Conservation (phyloP, 2,329 filamentous ascomycete genomes). For the Emergomyces orientalis region DNA sequence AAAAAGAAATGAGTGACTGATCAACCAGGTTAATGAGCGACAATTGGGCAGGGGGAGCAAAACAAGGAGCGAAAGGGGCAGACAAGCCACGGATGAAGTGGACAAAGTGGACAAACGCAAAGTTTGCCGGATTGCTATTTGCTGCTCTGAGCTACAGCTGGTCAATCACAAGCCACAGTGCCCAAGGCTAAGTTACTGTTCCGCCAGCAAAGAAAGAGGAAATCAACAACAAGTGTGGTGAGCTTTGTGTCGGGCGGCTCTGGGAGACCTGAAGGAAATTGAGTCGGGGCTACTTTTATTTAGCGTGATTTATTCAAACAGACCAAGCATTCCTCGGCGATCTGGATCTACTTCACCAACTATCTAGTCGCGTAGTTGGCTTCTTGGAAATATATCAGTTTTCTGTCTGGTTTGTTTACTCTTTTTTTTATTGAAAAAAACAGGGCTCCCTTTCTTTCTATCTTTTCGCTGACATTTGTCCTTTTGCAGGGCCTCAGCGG, state of each 20-base stretch:
- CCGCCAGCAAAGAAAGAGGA: background rate
- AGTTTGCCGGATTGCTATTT: background rate
- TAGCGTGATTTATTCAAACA: too few species aligned
- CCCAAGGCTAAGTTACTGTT: background rate
- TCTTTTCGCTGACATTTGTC: too few species aligned
- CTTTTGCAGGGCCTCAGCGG: too few species aligned
- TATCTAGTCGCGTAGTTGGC: too few species aligned
- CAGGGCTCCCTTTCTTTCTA: too few species aligned
- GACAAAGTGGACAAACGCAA: background rate
- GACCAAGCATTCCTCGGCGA: too few species aligned
- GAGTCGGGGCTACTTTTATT: too few species aligned
- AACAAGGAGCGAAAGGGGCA: conserved; percentile 13
- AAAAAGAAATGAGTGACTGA: conserved; percentile 6
- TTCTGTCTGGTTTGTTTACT: background rate
- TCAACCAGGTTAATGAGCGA: conserved; percentile 9
- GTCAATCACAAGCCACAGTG: background rate
- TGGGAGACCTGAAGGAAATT: too few species aligned
- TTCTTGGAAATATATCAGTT: too few species aligned
- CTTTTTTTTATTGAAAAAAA: too few species aligned
- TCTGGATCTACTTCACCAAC: too few species aligned
- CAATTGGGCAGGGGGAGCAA: background rate
- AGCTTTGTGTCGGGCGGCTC: too few species aligned
- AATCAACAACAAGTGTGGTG: background rate
- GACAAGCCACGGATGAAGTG: conserved; percentile 2
- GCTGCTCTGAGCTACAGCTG: background rate